These are phyloP conservation scores for Solanum tarijense DNA, from an alignment of 257 asterid genomes.

Conservation along the genomic window DNA sequence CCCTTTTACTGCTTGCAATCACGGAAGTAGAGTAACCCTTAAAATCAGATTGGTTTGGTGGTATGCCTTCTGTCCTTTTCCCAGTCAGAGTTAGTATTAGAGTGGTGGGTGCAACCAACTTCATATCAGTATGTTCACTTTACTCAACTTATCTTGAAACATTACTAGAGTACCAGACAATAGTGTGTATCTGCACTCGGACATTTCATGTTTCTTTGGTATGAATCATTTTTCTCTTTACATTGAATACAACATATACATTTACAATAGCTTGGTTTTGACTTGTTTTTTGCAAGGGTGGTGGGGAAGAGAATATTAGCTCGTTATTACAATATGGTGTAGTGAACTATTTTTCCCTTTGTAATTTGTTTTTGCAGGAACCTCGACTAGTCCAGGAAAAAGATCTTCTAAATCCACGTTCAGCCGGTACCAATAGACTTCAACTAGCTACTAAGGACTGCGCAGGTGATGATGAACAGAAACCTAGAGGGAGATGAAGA, in stretches of 20 bases:
- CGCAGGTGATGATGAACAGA: conserved; percentile 31
- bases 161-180: neutral
- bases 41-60: neutral
- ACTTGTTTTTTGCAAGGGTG: too few species aligned
- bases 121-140: neutral
- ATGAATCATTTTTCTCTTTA: neutral
- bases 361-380: conserved; percentile 36
- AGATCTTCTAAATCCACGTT: conserved; percentile 28
- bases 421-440: conserved; percentile 17
- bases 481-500: conserved; percentile 27
- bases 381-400: conserved; percentile 48
- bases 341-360: neutral
- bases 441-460: conserved; percentile 23
- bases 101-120: neutral
- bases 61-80: neutral
- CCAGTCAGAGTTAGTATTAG: neutral
- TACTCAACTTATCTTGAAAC: neutral
- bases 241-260: neutral
- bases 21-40: neutral
- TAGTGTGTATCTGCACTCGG: neutral
- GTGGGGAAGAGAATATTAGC: too few species aligned
- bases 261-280: neutral
- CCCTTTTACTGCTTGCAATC: neutral
- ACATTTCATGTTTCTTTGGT: neutral
- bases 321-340: neutral